These are phyloP conservation scores for Mycena venus DNA, from an alignment of 768 basidiomycete genomes.

Conservation along the genomic window DNA sequence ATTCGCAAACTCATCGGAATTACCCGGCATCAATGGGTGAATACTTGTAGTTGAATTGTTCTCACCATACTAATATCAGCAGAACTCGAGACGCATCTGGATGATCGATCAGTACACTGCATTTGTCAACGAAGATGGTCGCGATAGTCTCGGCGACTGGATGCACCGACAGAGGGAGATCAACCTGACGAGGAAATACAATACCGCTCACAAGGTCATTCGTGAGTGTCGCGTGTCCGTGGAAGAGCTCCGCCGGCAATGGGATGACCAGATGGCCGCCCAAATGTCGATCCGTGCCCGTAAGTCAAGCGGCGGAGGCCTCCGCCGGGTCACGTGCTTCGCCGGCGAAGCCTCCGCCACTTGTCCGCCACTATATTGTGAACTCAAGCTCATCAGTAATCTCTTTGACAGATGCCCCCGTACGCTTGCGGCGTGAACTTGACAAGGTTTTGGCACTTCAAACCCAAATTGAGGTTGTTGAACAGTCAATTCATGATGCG, in stretches of 20 bases:
- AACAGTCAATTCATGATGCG: no score
- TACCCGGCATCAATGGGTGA: conserved; percentile 32
- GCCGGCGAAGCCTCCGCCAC: no score
- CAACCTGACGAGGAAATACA: conserved; percentile 28
- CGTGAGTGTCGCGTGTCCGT: conserved; percentile 28
- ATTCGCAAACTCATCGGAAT: conserved; percentile 36
- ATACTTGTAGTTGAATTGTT: conserved; percentile 37
- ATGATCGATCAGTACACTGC: conserved; percentile 48
- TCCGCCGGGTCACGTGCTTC: conserved; percentile 26
- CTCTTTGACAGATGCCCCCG: no score
- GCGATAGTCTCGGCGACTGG: conserved; percentile 50
- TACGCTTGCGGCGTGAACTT: conserved; percentile 48
- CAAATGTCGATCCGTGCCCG: conserved; percentile 46
- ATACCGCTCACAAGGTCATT: conserved; percentile 31
- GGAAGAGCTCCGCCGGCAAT: conserved; percentile 43
- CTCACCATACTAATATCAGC: background rate
- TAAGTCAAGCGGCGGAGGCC: conserved; percentile 35
- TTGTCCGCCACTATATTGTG: no score
- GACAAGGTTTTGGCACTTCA: conserved; percentile 47
- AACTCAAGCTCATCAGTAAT: no score
- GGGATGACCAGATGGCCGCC: conserved; percentile 46
- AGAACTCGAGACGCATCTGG: conserved; percentile 44
- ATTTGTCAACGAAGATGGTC: conserved; percentile 41
- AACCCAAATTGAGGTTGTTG: conserved; percentile 42
- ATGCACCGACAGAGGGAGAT: conserved; percentile 35